phyloP scores from a whole-genome alignment of 805 yeast genomes.

The Kuraishia molischiana region DNA sequence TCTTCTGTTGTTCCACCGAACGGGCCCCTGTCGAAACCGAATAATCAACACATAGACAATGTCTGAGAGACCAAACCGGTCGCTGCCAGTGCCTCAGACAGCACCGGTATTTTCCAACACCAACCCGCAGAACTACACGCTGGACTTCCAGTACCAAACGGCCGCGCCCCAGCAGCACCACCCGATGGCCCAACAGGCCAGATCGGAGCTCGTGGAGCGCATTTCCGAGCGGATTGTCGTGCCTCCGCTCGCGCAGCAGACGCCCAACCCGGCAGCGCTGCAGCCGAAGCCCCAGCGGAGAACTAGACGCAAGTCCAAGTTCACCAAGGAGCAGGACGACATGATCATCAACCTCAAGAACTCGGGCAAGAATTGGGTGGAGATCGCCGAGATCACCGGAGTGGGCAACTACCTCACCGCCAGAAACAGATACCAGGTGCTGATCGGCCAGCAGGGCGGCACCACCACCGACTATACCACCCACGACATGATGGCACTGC shows the following conservation, averaged over 20 bases:
- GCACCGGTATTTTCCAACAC: too few relatives aligned
- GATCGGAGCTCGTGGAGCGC: neutral
- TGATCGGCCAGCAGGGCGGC: slow-evolving; percentile 78
- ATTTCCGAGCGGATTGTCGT: slow-evolving; percentile 23
- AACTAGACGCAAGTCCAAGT: slow-evolving; percentile 56
- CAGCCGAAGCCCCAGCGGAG: slow-evolving; percentile 35
- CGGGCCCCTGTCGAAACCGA: too few relatives aligned
- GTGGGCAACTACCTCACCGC: slow-evolving; percentile 67
- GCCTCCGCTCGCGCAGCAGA: slow-evolving; percentile 38
- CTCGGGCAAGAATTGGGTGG: slow-evolving; percentile 62
- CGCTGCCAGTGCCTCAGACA: neutral
- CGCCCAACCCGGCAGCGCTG: slow-evolving; percentile 31
- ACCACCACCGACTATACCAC: slow-evolving; percentile 55
- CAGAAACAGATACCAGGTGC: slow-evolving; percentile 67
- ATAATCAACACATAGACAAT: too few relatives aligned
- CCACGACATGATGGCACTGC: slow-evolving; percentile 42
- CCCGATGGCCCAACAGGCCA: neutral
- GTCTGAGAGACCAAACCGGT: neutral
- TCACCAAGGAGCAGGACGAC: slow-evolving; percentile 58
- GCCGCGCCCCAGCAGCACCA: neutral
- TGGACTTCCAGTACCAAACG: neutral
- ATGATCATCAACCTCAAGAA: slow-evolving; percentile 51
- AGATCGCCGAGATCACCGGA: slow-evolving; percentile 55
- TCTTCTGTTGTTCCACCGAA: too few relatives aligned
- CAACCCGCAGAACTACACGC: neutral